Base-by-base conservation (phyloP, 2,329 filamentous ascomycete genomes). In the Cryoendolithus antarcticus region DNA sequence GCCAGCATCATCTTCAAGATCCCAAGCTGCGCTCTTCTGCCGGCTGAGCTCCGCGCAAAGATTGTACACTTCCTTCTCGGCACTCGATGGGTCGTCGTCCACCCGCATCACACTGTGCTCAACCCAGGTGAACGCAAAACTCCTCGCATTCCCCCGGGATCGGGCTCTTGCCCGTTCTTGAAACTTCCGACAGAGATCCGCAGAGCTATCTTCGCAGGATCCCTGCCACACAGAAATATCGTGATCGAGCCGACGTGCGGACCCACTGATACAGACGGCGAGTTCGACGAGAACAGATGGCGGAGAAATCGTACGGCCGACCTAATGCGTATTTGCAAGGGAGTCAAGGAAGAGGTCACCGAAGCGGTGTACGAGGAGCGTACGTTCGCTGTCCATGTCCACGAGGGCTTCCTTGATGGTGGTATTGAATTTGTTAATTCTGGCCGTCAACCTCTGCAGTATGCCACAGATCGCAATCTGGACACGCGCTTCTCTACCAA, bases 381-480 rank as follows among this genome's bases (percentile, higher is more conserved):
- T 40, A 38, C 35, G 11, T 55, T 55, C 43, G 42, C 44, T 37
- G 43, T 55, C 24, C 54, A 57, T 38, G 48, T 56, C 6, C 52
- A 57, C 32, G 48, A 52, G 35, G 53, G 52, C 12, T 37, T 51
- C 19, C 30, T 35, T 9, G 28, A 39, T 10, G 53, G 51, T 7
- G 55, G 56, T 12, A 45, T 57, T 39, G 56, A 58, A 35, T 51
- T 57, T 34, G 43, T 56, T 12, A 41, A 58, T 34, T 37, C 46
- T 10, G 54, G 56, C 8, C 48, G 51, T 29, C 55, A 58, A 41
- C 51, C 47, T 5, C 46, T 58, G 2, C 54, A 55, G 27, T 57
- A 53, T 38, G 43, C 43, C 13, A 43, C 24, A 27, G 24, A 8
- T 27, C 24, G 47, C 3, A 36, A 46, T 9, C 41, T 41, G 11